Evolutionary conservation across 768 basidiomycete species (phyloP).

Genomic region (Mycena polygramma): DNA sequence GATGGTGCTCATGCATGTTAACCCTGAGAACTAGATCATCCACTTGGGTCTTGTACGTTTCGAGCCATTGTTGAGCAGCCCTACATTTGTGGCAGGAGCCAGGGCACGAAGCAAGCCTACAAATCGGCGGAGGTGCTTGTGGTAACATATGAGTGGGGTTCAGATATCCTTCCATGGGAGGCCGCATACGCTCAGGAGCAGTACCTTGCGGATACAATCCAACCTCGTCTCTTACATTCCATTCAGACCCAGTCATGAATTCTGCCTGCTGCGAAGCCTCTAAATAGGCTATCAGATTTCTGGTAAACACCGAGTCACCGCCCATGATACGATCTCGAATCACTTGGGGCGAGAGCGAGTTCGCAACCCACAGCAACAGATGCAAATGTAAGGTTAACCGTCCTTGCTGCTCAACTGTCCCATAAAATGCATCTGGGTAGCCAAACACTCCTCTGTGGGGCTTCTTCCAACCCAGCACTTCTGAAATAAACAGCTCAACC

Average conservation of each 20-base stretch:
- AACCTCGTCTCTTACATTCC: slow-evolving; percentile 37
- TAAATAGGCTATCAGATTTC: slow-evolving; percentile 44
- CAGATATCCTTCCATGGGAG: too few species aligned
- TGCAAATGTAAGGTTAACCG: slow-evolving; percentile 54
- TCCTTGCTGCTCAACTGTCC: slow-evolving; percentile 53
- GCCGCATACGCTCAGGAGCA: too few species aligned
- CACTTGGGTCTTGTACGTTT: slow-evolving; percentile 27
- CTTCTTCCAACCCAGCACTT: slow-evolving; percentile 40
- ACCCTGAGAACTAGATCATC: slow-evolving; percentile 37
- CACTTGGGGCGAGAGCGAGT: slow-evolving; percentile 47
- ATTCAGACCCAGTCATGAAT: slow-evolving; percentile 45
- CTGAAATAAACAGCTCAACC: slow-evolving; percentile 44
- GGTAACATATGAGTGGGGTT: too few species aligned
- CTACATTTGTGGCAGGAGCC: slow-evolving; percentile 27
- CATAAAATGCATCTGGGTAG: slow-evolving; percentile 46
- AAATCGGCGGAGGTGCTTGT: slow-evolving; percentile 37
- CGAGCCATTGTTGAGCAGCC: slow-evolving; percentile 29
- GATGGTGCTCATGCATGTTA: slow-evolving; percentile 38
- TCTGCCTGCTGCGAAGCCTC: slow-evolving; percentile 49
- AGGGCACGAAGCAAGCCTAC: slow-evolving; percentile 5
- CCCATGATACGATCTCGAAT: slow-evolving; percentile 46
- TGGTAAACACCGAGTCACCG: slow-evolving; percentile 42
- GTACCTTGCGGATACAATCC: too few species aligned
- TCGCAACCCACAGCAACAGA: slow-evolving; percentile 51
- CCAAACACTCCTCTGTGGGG: slow-evolving; percentile 43